Evolutionary conservation across 2,329 filamentous ascomycete genomes (phyloP).

Genomic region (Epichloe festucae): DNA sequence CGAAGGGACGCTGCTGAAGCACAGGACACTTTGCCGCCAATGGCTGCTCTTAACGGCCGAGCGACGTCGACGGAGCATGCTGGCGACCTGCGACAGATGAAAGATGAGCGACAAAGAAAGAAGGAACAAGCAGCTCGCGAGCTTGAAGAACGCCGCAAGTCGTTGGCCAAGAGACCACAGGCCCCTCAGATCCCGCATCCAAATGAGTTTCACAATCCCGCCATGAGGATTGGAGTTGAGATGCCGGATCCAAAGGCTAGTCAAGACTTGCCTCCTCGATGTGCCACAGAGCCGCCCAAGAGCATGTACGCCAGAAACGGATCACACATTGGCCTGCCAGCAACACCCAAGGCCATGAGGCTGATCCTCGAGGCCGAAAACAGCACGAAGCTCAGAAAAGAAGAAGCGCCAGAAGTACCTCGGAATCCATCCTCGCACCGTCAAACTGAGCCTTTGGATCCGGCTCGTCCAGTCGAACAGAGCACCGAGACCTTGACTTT

Average conservation of each 20-base stretch:
- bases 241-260: constrained; percentile 28
- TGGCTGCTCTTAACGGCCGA: constrained; percentile 15
- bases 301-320: constrained; percentile 36
- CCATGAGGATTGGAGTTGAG: constrained; percentile 24
- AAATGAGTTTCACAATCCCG: constrained; percentile 28
- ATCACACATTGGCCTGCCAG: constrained; percentile 64
- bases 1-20: constrained; percentile 19
- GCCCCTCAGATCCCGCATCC: constrained; percentile 73
- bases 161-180: constrained; percentile 66
- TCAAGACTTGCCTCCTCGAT: constrained; percentile 39
- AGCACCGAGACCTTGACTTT: constrained; percentile 29
- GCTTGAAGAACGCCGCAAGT: constrained; percentile 76
- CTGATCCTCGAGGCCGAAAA: constrained; percentile 55
- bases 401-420: constrained; percentile 41
- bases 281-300: constrained; percentile 50
- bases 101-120: constrained; percentile 49
- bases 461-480: constrained; percentile 20
- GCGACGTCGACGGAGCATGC: constrained; percentile 32
- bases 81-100: constrained; percentile 42
- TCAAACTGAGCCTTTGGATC: constrained; percentile 28
- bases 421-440: constrained; percentile 35
- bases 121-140: constrained; percentile 71
- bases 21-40: constrained; percentile 19
- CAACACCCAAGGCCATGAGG: constrained; percentile 83
- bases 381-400: constrained; percentile 22